phyloP scores from a whole-genome alignment of 805 yeast genomes.

The Ogataea parapolymorpha region DNA sequence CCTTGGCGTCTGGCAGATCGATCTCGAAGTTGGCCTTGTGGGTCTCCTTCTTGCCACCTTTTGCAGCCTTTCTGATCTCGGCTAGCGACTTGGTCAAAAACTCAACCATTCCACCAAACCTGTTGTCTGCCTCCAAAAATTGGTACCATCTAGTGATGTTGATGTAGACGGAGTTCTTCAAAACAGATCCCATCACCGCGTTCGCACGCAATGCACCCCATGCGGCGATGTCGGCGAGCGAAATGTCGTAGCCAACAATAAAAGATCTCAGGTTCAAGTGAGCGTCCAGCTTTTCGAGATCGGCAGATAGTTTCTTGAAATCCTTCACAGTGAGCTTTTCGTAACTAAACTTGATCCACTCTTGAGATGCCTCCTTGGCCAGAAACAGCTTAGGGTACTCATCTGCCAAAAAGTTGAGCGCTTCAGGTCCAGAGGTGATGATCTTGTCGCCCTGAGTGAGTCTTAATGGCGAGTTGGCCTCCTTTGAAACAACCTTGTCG shows the following conservation, averaged over 20 bases:
- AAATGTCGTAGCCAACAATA: slow-evolving; percentile 59
- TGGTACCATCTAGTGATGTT: slow-evolving; percentile 94
- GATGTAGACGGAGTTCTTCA: slow-evolving; percentile 78
- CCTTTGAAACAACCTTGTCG: slow-evolving; percentile 57
- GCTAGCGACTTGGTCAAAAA: slow-evolving; percentile 62
- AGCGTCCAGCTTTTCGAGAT: slow-evolving; percentile 76
- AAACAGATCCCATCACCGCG: slow-evolving; percentile 86
- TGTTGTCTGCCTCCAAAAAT: slow-evolving; percentile 61
- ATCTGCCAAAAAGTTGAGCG: slow-evolving; percentile 48
- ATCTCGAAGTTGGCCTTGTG: slow-evolving; percentile 96
- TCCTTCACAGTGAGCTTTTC: slow-evolving; percentile 75
- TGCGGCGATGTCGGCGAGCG: slow-evolving; percentile 79
- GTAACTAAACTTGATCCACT: slow-evolving; percentile 67
- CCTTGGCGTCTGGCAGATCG: slow-evolving; percentile 84
- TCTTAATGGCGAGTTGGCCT: slow-evolving; percentile 39
- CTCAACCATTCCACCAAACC: slow-evolving; percentile 70
- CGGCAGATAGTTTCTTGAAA: slow-evolving; percentile 77
- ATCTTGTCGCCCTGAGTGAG: slow-evolving; percentile 43
- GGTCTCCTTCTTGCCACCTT: slow-evolving; percentile 70
- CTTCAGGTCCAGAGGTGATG: slow-evolving; percentile 40
- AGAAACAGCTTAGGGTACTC: slow-evolving; percentile 47
- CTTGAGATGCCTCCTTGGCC: slow-evolving; percentile 40
- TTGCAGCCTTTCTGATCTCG: slow-evolving; percentile 67
- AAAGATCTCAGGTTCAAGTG: slow-evolving; percentile 85
- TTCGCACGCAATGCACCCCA: slow-evolving; percentile 96